Conservation (phyloP, 257 asterid species). For the Lycium barbarum region DNA sequence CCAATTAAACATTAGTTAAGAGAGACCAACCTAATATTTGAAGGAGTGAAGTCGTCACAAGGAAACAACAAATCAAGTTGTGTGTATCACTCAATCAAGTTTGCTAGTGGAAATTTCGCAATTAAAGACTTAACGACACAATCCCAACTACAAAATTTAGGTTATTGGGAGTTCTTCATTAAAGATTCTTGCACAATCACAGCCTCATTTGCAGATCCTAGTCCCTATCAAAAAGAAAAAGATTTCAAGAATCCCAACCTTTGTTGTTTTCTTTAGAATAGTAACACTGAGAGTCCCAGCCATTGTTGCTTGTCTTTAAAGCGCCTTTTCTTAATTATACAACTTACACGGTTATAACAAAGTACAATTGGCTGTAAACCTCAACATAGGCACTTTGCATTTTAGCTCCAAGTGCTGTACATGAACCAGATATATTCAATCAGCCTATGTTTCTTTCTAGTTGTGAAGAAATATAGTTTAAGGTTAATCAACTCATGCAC, state of each 20-base stretch:
- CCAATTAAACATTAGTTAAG: background rate
- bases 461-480: background rate
- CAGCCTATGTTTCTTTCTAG: background rate
- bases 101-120: background rate
- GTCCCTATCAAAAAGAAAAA: background rate
- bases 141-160: background rate
- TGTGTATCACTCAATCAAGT: slow-evolving; percentile 1
- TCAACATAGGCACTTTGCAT: background rate
- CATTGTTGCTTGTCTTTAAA: background rate
- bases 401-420: background rate
- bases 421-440: background rate
- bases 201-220: background rate
- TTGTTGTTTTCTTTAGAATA: background rate
- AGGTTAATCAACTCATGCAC: background rate
- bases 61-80: background rate
- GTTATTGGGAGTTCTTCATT: background rate
- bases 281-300: background rate
- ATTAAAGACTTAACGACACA: background rate
- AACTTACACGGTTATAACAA: background rate
- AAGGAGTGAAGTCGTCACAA: background rate
- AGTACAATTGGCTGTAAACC: background rate
- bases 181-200: background rate
- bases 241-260: background rate
- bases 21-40: slow-evolving; percentile 4
- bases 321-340: background rate